Conservation (phyloP, 305 asterid genomes). For the Ruellia speciosa region DNA sequence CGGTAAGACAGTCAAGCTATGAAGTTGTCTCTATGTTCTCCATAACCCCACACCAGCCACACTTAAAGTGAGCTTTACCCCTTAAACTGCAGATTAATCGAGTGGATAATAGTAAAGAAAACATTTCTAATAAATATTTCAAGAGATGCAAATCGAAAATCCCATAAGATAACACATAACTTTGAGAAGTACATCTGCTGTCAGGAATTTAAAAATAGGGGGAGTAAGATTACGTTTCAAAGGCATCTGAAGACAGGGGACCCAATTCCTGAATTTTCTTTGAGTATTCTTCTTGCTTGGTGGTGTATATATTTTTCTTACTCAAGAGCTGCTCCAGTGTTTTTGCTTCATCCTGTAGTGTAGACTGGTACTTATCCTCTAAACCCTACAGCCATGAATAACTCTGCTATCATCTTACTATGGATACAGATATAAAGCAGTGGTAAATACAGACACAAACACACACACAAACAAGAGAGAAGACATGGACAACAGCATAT, state of each 20-base stretch:
- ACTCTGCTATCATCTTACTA: conserved; percentile 23
- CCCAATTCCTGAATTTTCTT: conserved; percentile 96
- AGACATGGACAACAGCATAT: conserved; percentile 13
- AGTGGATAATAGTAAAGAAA: no score
- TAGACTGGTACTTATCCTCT: conserved; percentile 67
- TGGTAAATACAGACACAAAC: neutral
- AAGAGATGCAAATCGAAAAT: conserved; percentile 9
- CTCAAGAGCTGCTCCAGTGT: conserved; percentile 77
- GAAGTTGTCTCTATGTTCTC: no score
- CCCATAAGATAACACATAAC: conserved; percentile 18
- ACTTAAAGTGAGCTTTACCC: no score
- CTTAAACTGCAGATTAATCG: no score
- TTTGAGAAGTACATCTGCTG: conserved; percentile 9
- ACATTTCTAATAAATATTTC: no score
- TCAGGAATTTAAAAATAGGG: conserved; percentile 14
- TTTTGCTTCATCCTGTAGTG: conserved; percentile 81
- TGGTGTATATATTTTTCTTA: conserved; percentile 62
- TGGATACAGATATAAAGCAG: conserved; percentile 13
- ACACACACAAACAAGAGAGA: neutral
- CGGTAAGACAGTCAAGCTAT: no score
- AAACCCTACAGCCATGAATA: conserved; percentile 39
- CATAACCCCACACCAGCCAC: no score
- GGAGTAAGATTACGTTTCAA: conserved; percentile 67
- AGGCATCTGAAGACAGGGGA: conserved; percentile 93
- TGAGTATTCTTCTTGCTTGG: conserved; percentile 91